Evolutionary conservation across 352 stramenopile species (phyloP).

Genomic region (Pythium pyrilobum): DNA sequence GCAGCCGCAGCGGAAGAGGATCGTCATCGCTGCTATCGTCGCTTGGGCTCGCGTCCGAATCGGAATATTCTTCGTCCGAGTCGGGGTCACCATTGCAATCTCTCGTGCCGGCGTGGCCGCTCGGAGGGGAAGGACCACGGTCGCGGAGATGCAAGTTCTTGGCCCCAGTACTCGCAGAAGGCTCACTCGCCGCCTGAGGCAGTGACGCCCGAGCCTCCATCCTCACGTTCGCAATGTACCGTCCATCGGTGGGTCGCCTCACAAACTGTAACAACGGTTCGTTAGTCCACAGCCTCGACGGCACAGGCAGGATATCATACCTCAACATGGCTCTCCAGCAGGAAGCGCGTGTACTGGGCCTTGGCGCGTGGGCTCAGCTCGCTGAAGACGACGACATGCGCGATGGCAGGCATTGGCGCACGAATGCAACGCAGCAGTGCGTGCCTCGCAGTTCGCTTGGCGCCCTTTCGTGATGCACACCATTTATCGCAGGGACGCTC

Average conservation of each 20-base stretch:
- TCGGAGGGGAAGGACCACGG: background rate
- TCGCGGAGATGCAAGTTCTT: background rate
- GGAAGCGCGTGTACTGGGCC: conserved; percentile 63
- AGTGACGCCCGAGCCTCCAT: background rate
- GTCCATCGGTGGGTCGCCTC: conserved; percentile 38
- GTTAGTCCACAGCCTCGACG: background rate
- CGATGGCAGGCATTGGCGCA: background rate
- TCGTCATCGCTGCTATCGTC: background rate
- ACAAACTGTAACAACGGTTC: conserved; percentile 32
- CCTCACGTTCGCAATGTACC: conserved; percentile 48
- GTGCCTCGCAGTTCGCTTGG: too few species aligned
- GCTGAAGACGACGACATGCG: conserved; percentile 52
- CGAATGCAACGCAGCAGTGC: too few species aligned
- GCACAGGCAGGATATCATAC: conserved; percentile 12
- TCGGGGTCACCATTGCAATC: background rate
- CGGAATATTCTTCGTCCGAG: background rate
- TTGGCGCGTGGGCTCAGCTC: conserved; percentile 54
- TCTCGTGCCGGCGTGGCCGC: background rate
- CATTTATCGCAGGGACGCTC: too few species aligned
- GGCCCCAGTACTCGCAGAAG: background rate
- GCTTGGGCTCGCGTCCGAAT: background rate
- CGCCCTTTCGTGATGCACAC: background rate
- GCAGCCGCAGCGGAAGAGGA: background rate
- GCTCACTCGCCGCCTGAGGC: too few species aligned
- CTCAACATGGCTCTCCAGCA: conserved; percentile 61